Evolutionary conservation across 2,329 filamentous ascomycete genomes (phyloP), one percentile per base, ranked within the genome.

Genomic region (Calonectria ilicicola): DNA sequence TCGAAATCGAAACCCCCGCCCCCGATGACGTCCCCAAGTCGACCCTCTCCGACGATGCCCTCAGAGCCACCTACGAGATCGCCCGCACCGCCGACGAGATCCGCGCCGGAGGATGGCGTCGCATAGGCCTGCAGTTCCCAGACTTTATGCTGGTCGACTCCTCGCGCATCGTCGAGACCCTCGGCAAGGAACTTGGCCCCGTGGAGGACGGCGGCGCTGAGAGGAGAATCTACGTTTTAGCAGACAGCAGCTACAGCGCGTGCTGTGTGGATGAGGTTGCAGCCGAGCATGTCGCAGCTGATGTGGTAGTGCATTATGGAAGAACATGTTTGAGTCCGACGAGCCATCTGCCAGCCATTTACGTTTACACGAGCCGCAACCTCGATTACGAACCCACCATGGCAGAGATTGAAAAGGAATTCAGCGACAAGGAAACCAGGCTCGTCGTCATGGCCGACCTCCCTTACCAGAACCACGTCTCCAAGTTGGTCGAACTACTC

Each of bases 221-320:
- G 49, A 76, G 68, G 68, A 81, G 88, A 74, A 87, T 98, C 65
- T 98, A 94, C 78, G 96, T 99, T 72, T 87, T 99, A 21, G 97
- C 93, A 38, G 97, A 99, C 83, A 98, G 97, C 2, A 98, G 96
- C 2, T 99, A 98, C 84, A 97, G 97, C 72, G 93, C 96, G 0
- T 99, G 97, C 85, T 99, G 97, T 80, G 96, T 98, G 21, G 97
- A 99, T 80, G 97, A 99, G 85, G 93, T 98, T 47, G 97, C 97
- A 0, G 97, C 97, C 2, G 96, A 99, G 83, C 97, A 99, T 82
- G 93, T 95, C 19, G 90, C 95, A 79, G 96, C 97, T 8, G 93
- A 98, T 74, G 94, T 95, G 0, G 94, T 98, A 1, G 93, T 99
- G 17, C 97, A 99, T 82, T 99, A 98, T 79, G 97, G 97, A 3